Conservation (phyloP, 345 rosid species). For the Citrus medica region DNA sequence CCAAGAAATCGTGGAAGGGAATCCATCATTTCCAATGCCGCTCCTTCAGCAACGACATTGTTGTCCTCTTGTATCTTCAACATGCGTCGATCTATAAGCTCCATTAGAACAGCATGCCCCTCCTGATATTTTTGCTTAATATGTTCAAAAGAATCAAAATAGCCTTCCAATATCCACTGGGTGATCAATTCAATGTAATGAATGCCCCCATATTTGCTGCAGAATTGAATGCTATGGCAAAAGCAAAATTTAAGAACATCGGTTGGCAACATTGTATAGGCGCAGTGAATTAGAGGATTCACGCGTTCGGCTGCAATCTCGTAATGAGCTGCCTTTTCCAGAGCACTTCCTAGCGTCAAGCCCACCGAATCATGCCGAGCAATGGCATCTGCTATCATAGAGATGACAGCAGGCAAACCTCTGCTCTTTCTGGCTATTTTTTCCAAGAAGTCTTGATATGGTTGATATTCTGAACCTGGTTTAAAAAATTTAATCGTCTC, state of each 20-base stretch:
- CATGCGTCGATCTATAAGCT: conserved; percentile 40
- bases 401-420: conserved; percentile 29
- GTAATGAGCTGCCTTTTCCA: neutral
- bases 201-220: conserved; percentile 28
- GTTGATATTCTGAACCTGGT: neutral
- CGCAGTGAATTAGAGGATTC: conserved; percentile 20
- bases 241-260: conserved; percentile 31
- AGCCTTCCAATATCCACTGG: conserved; percentile 73
- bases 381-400: conserved; percentile 34
- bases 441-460: neutral
- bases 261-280: conserved; percentile 15
- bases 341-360: neutral
- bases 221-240: conserved; percentile 46
- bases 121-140: conserved; percentile 39
- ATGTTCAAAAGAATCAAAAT: conserved; percentile 33
- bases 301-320: neutral
- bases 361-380: neutral
- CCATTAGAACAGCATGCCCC: conserved; percentile 47
- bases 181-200: conserved; percentile 53
- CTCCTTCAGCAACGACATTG: conserved; percentile 39
- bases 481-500: neutral
- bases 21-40: conserved; percentile 26
- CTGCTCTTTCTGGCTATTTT: conserved; percentile 1
- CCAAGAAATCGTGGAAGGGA: conserved; percentile 21
- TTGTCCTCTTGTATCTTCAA: conserved; percentile 46